phyloP scores from a whole-genome alignment of 2,329 filamentous ascomycete species.

The Xylogone sp. region DNA sequence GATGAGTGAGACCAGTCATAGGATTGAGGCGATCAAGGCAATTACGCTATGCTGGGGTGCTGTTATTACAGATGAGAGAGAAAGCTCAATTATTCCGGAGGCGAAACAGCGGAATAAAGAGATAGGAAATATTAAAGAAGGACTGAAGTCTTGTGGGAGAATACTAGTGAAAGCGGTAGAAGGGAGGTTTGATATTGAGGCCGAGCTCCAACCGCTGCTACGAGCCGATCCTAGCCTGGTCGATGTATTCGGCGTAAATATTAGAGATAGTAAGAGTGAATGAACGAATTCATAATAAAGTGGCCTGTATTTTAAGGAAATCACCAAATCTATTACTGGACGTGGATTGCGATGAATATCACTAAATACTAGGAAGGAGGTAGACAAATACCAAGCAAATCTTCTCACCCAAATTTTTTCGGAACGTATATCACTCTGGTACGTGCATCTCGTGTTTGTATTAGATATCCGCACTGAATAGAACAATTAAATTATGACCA shows the following conservation, averaged over 20 bases:
- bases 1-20: slow-evolving; percentile 50
- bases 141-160: slow-evolving; percentile 15
- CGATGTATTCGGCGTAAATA: background rate
- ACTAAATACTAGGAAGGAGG: no score
- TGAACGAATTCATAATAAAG: no score
- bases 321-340: no score
- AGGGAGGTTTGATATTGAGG: background rate
- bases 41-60: slow-evolving; percentile 62
- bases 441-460: no score
- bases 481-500: no score
- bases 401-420: no score
- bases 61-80: background rate
- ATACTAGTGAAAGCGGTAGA: slow-evolving; percentile 20
- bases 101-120: slow-evolving; percentile 5
- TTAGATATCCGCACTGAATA: no score
- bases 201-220: background rate
- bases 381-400: no score
- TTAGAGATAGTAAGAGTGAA: background rate
- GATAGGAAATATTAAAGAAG: slow-evolving; percentile 12
- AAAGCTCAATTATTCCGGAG: background rate
- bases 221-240: background rate
- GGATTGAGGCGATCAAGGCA: slow-evolving; percentile 60
- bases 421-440: no score
- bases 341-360: no score
- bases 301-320: no score